phyloP scores from a whole-genome alignment of 257 asterid species.

The Capsicum chinense region DNA sequence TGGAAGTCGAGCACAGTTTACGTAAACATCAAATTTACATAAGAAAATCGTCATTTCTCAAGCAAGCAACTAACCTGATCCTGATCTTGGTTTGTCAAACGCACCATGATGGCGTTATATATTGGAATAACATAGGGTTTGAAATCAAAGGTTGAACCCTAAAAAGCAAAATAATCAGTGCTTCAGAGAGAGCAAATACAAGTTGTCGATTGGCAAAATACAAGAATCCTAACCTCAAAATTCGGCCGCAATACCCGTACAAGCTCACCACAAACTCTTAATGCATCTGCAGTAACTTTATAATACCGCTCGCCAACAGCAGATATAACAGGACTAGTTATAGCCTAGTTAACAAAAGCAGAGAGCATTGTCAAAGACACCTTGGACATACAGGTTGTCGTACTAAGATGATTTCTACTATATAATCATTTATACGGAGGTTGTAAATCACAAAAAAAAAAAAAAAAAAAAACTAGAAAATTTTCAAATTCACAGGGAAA shows the following conservation, averaged over 20 bases:
- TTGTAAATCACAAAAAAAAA: not conserved
- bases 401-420: not conserved
- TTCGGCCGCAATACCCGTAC: slow-evolving; percentile 92
- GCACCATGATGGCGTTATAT: slow-evolving; percentile 89
- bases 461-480: not conserved
- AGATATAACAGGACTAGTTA: slow-evolving; percentile 90
- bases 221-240: slow-evolving; percentile 59
- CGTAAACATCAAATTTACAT: slow-evolving; percentile 30
- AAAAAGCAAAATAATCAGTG: slow-evolving; percentile 37
- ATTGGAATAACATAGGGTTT: slow-evolving; percentile 88
- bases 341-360: slow-evolving; percentile 55
- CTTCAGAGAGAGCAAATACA: slow-evolving; percentile 22
- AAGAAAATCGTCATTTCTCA: slow-evolving; percentile 29
- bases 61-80: slow-evolving; percentile 74
- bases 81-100: slow-evolving; percentile 98
- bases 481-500: not conserved
- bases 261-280: slow-evolving; percentile 97
- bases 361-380: slow-evolving; percentile 16
- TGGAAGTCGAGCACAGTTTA: slow-evolving; percentile 43
- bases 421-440: not conserved
- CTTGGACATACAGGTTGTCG: not conserved
- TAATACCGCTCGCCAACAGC: slow-evolving; percentile 97
- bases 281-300: slow-evolving; percentile 98
- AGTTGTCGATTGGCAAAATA: not conserved
- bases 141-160: slow-evolving; percentile 85